Conservation (phyloP, 495 filamentous ascomycete genomes). For the Daldinia grandis region DNA sequence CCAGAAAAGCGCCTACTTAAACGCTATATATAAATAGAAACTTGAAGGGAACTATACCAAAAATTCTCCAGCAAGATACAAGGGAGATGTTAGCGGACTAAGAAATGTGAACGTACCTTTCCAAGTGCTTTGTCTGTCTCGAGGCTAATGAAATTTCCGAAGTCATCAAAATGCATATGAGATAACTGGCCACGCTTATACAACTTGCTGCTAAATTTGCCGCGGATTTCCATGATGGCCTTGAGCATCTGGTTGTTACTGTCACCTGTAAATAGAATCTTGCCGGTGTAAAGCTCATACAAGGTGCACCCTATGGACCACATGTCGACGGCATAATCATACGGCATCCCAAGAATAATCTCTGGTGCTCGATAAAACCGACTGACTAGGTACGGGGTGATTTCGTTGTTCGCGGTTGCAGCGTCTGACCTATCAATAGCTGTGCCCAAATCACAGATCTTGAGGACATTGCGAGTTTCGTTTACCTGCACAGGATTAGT, state of each 20-base stretch:
- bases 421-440: conserved; percentile 85
- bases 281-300: conserved; percentile 96
- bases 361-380: conserved; percentile 97
- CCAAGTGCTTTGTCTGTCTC: conserved; percentile 88
- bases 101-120: conserved; percentile 62
- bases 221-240: conserved; percentile 94
- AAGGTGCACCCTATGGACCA: conserved; percentile 98
- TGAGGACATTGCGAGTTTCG: conserved; percentile 82
- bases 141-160: conserved; percentile 83
- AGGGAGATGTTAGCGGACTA: conserved; percentile 18
- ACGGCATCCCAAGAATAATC: conserved; percentile 94
- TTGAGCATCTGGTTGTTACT: conserved; percentile 98
- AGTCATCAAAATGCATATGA: conserved; percentile 83
- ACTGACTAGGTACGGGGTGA: conserved; percentile 92
- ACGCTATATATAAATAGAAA: conserved; percentile 41
- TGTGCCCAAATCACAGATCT: conserved; percentile 95
- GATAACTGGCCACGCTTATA: conserved; percentile 80
- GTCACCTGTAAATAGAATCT: conserved; percentile 92
- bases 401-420: conserved; percentile 72
- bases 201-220: conserved; percentile 88
- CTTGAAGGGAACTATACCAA: background rate
- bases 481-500: conserved; percentile 67
- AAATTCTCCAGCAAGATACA: background rate
- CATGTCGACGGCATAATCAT: conserved; percentile 93
- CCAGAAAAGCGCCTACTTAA: conserved; percentile 19